Percentiles rank a stretch among this genome's conserved stretches.
These are phyloP conservation scores for Eragrostis curvula DNA, from an alignment of 176 grass and related monocot species.

Conservation along the genomic window DNA sequence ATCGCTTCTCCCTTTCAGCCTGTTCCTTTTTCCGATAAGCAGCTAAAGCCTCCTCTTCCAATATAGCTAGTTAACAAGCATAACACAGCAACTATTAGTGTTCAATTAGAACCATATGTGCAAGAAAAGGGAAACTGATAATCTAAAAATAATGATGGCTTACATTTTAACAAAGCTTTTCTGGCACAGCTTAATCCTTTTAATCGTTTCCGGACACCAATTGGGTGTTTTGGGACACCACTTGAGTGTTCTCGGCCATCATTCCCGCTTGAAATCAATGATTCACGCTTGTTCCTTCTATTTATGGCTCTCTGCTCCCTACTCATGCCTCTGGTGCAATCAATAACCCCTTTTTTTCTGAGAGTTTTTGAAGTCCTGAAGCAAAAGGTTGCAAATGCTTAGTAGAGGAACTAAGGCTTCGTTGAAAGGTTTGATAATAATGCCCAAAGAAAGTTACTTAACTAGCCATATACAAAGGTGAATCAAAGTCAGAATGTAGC, in stretches of 20 bases:
- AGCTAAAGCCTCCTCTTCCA: accelerated
- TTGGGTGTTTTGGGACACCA: not conserved
- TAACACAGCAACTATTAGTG: constrained; percentile 3
- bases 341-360: not conserved
- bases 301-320: constrained; percentile 18
- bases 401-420: constrained; percentile 12
- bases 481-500: too few relatives aligned
- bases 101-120: not conserved
- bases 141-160: not conserved
- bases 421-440: not conserved
- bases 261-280: not conserved
- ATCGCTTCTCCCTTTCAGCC: not conserved
- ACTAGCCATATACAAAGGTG: too few relatives aligned
- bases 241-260: not conserved
- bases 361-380: constrained; percentile 23
- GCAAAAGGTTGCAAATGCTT: constrained; percentile 8
- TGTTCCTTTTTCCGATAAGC: not conserved
- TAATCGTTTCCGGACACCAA: too few relatives aligned
- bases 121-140: not conserved
- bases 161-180: not conserved
- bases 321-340: not conserved
- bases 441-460: too few relatives aligned
- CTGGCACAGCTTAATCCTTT: not conserved
- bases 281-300: not conserved
- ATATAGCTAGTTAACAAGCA: constrained; percentile 3